phyloP scores from a whole-genome alignment of 768 basidiomycete genomes.

The Neoboletus subvelutipes region DNA sequence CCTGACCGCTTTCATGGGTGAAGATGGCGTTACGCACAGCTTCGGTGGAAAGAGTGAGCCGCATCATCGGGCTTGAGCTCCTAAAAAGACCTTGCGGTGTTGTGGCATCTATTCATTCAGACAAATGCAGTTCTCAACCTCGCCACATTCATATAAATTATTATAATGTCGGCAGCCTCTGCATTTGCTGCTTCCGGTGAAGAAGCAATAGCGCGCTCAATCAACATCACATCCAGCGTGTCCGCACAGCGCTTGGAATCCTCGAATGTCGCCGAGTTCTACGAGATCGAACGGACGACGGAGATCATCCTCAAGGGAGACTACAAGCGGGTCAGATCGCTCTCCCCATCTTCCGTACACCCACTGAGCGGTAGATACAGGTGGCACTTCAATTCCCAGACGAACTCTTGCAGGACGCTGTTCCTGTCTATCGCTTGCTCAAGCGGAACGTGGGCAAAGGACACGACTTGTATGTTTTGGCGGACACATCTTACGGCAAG shows the following conservation, averaged over 20 bases:
- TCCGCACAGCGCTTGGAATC: constrained; percentile 31
- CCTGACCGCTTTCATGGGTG: constrained; percentile 26
- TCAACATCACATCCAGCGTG: constrained; percentile 46
- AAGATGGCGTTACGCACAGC: constrained; percentile 25
- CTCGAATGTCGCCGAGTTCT: constrained; percentile 59
- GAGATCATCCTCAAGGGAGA: constrained; percentile 56
- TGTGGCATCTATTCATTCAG: not conserved
- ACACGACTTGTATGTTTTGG: constrained; percentile 83
- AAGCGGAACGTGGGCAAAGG: constrained; percentile 45
- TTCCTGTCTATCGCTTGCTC: constrained; percentile 73
- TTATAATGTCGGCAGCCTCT: constrained; percentile 3
- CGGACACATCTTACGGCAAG: constrained; percentile 98
- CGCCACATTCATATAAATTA: no score
- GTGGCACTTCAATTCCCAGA: constrained; percentile 96
- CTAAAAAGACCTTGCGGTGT: not conserved
- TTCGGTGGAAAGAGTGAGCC: constrained; percentile 23
- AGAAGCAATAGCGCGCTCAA: constrained; percentile 58
- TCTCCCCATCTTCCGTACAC: not conserved
- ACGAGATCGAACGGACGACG: constrained; percentile 71
- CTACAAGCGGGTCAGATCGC: constrained; percentile 63
- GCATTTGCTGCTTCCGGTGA: constrained; percentile 58
- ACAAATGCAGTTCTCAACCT: not conserved
- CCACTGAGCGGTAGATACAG: constrained; percentile 35
- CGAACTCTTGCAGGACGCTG: constrained; percentile 83
- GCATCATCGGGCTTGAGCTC: constrained; percentile 13